Percentiles rank a stretch among this genome's conserved stretches.
phyloP scores from a whole-genome alignment of 345 rosid genomes.

The Raphanus raphanistrum region DNA sequence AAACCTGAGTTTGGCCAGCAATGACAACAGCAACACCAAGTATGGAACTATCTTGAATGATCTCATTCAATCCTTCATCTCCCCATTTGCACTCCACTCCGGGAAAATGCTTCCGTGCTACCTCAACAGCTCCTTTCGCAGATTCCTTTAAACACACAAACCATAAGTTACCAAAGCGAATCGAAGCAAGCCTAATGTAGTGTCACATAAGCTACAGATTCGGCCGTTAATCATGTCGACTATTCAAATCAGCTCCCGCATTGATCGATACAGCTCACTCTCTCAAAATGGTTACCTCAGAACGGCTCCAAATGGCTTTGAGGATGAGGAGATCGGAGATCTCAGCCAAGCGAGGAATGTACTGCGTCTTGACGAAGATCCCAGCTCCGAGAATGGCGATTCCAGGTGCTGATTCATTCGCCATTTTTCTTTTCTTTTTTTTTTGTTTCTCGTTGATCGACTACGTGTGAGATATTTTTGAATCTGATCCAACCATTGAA shows the following conservation, averaged over 20 bases:
- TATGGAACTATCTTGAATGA: slow-evolving; percentile 61
- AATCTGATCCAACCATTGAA: slow-evolving; percentile 8
- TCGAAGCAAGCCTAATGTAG: not conserved
- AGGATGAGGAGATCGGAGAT: slow-evolving; percentile 70
- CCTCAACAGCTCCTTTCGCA: slow-evolving; percentile 71
- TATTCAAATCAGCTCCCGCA: not conserved
- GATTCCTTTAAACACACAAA: slow-evolving; percentile 56
- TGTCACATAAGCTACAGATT: slow-evolving; percentile 6
- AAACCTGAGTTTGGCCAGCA: slow-evolving; percentile 87
- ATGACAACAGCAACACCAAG: slow-evolving; percentile 89
- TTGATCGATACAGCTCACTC: not conserved
- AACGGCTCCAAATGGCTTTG: slow-evolving; percentile 86
- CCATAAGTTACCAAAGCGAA: not conserved
- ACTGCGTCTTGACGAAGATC: slow-evolving; percentile 85
- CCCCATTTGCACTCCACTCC: slow-evolving; percentile 86
- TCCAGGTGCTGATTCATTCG: slow-evolving; percentile 45
- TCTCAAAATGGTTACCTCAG: slow-evolving; percentile 50
- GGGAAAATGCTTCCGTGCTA: slow-evolving; percentile 73
- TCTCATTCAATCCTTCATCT: slow-evolving; percentile 70
- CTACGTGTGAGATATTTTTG: not conserved
- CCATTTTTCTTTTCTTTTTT: slow-evolving; percentile 37
- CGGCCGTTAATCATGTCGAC: not conserved
- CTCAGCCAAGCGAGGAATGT: slow-evolving; percentile 82
- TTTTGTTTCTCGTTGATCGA: not conserved
- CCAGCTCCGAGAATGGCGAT: slow-evolving; percentile 90